Evolutionary conservation across 1,284 basidiomycete species (phyloP), one percentile per base, ranked within the genome.

Genomic region (Hortiboletus rubellus): DNA sequence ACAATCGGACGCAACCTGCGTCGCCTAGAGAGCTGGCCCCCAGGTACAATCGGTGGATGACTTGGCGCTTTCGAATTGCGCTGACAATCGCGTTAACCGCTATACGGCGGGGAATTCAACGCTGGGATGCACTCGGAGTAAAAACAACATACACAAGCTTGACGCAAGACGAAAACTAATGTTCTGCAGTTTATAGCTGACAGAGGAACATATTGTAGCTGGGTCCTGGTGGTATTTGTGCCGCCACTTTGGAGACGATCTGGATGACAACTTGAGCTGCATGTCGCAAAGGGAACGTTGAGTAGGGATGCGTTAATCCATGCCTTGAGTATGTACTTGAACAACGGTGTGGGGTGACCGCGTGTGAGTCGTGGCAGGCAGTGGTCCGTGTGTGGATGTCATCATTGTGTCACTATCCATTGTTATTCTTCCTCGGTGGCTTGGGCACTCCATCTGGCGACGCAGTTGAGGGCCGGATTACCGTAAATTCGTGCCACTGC

Each of bases 1-100:
- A 85, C 9, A 89, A 72, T 27, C 74, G 72, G 33, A 76, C 69
- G 55, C 81, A 82, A 34, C 86, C 87, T 15, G 80, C 77, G 64
- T 87, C 82, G 11, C 72, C 72, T n/a, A 71, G 40, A 44, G 50
- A 63, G 50, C 72, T 73, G 22, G 60, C 46, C 10, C 68, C 72
- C 41, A 74, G 59, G 55, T 66, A 66, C 38, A 71, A 49, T 50
- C 69, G 71, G 31, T 71, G 71, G n/a, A 71, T 64, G 33, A 64
- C 51, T n/a, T 55, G 60, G 30, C 69, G 71, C 45, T 65, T 70
- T 41, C 68, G 72, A 38, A 74, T 71, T 33, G 57, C 43, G 44
- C 42, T 57, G 47, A 68, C 68, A 11, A 74, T 69, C 12, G 66
- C 46, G 43, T 60, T 61, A 5, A 69, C 58, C 42, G 57, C 69